Conservation (phyloP, 129 eudicot genomes). For the Sambucus nigra region DNA sequence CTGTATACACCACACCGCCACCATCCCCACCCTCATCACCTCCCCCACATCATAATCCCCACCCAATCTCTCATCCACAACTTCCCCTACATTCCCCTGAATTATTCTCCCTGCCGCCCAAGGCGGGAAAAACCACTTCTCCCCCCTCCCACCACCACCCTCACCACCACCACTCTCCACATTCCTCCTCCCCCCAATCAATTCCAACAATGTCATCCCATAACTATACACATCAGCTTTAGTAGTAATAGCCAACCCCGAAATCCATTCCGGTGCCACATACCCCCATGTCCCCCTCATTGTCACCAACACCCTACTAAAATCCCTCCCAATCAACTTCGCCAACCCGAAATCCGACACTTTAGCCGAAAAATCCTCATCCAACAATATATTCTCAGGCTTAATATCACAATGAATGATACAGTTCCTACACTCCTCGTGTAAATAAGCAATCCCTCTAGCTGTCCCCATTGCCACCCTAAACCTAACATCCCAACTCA, state of each 20-base stretch:
- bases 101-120: slow-evolving; percentile 72
- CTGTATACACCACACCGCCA: slow-evolving; percentile 92
- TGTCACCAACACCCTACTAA: slow-evolving; percentile 77
- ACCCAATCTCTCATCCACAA: slow-evolving; percentile 66
- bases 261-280: slow-evolving; percentile 96
- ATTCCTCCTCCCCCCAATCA: slow-evolving; percentile 75
- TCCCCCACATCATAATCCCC: slow-evolving; percentile 43
- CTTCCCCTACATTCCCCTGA: slow-evolving; percentile 48
- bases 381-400: slow-evolving; percentile 74
- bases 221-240: slow-evolving; percentile 94
- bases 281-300: slow-evolving; percentile 98
- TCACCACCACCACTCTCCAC: slow-evolving; percentile 39
- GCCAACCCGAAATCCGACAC: slow-evolving; percentile 93
- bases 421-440: slow-evolving; percentile 76
- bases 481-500: slow-evolving; percentile 81
- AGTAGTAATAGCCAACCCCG: slow-evolving; percentile 80
- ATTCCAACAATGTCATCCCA: slow-evolving; percentile 85
- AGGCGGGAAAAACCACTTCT: slow-evolving; percentile 91
- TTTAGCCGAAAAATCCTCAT: slow-evolving; percentile 61
- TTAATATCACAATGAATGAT: slow-evolving; percentile 89
- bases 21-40: slow-evolving; percentile 63
- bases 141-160: slow-evolving; percentile 28
- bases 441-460: slow-evolving; percentile 77
- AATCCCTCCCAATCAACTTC: slow-evolving; percentile 73
- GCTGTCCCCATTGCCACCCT: slow-evolving; percentile 76